Evolutionary conservation across 2,329 filamentous ascomycete species (phyloP).

Genomic region (Aulographum hederae): DNA sequence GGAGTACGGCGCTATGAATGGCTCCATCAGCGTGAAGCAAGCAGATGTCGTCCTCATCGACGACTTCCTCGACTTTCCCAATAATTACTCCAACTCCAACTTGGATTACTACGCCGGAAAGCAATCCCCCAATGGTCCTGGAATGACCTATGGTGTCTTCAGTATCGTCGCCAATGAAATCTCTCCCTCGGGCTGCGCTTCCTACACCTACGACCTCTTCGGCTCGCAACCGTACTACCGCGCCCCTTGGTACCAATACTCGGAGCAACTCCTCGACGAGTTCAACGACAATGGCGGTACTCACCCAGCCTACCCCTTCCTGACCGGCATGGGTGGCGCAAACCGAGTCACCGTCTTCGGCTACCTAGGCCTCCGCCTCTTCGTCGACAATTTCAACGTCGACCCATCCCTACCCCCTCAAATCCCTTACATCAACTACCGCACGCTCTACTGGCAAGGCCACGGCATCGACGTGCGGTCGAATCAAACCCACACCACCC

Average conservation of each 20-base stretch:
- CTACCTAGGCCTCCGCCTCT: conserved; percentile 44
- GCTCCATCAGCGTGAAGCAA: conserved; percentile 48
- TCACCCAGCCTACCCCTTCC: conserved; percentile 51
- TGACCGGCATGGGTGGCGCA: conserved; percentile 52
- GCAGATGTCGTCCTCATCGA: conserved; percentile 51
- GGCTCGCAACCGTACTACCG: conserved; percentile 45
- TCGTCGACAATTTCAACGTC: conserved; percentile 40
- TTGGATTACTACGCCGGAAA: conserved; percentile 53
- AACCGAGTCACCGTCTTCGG: conserved; percentile 50
- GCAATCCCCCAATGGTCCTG: conserved; percentile 48
- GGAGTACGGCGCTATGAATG: conserved; percentile 49
- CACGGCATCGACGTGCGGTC: conserved; percentile 42
- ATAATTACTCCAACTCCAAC: conserved; percentile 36
- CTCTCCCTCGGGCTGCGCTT: conserved; percentile 47
- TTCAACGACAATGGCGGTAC: conserved; percentile 42
- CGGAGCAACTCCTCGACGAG: conserved; percentile 48
- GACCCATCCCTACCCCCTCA: conserved; percentile 49
- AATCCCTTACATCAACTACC: conserved; percentile 39
- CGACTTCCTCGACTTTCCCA: conserved; percentile 42
- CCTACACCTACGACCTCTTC: conserved; percentile 48
- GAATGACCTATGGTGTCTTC: conserved; percentile 57
- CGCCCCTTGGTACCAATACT: conserved; percentile 52
- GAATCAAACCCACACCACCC: conserved; percentile 45
- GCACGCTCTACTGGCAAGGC: conserved; percentile 49
- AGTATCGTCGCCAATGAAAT: conserved; percentile 47